Base-by-base conservation (phyloP, 129 eudicot genomes). In the Deinandra increscens region DNA sequence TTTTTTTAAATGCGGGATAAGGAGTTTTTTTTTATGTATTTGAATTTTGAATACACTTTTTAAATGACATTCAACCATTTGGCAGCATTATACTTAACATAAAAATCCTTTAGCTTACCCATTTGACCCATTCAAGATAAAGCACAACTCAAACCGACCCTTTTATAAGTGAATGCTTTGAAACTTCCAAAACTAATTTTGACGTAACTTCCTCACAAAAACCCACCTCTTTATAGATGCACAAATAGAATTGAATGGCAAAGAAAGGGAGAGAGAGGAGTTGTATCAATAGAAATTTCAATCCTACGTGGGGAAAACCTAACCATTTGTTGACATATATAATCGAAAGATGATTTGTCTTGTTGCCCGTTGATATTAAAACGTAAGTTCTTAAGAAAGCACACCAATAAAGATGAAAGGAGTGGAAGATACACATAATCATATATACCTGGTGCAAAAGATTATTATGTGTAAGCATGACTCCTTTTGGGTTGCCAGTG, bases 401-500 rank as follows among this genome's bases (percentile, higher is more conserved):
- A 38, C 37, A 70, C 33, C 7, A 4, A 67, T 62, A 7, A 3
- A 38, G 60, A 75, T 17, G 58, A 36, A 45, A 18, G 59, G 49
- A 17, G 19, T n/a, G 56, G 64, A 48, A 38, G 55, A 59, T 39
- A 55, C 15, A 45, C 22, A 45, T n/a, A n/a, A n/a, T n/a, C n/a
- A n/a, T 72, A 50, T 66, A 39, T 72, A 89, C 98, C 98, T 93
- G 98, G 80, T 93, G 98, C 50, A 93, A 78, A 64, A 93, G 87
- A 81, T 92, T 92, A 77, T 71, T 78, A 70, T 92, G 98, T 31
- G 96, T 88, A 51, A 92, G 95, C 96, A 92, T 84, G 31, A 92
- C 98, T 39, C 98, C 98, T 84, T 89, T 92, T 42, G 98, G 98
- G 69, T 92, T 89, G 39, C 98, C 98, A 45, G 96, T 88, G 64